Conservation (phyloP, 2,329 filamentous ascomycete genomes). For the Colletotrichum orchidophilum region DNA sequence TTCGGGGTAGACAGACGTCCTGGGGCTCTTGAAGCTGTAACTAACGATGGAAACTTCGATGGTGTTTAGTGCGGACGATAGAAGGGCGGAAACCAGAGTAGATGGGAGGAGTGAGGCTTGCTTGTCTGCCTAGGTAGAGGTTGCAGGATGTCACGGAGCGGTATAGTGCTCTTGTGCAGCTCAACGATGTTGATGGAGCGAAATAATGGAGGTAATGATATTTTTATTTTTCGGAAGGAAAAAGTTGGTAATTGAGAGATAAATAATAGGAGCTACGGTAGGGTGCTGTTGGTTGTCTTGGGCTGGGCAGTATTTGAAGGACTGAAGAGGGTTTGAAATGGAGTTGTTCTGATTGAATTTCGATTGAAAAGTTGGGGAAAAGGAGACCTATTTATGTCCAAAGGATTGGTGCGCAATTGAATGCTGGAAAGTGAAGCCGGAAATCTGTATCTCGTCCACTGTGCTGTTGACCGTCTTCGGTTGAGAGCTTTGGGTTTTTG, state of each 20-base stretch:
- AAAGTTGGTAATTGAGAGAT: background rate
- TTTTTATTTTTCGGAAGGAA: background rate
- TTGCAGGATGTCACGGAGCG: background rate
- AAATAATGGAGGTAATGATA: background rate
- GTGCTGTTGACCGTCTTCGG: background rate
- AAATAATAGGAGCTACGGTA: background rate
- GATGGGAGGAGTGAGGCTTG: background rate
- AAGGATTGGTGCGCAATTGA: background rate
- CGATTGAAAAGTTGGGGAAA: background rate
- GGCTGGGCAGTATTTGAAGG: background rate
- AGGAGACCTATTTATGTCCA: background rate
- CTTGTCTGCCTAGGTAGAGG: background rate
- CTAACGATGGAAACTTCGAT: background rate
- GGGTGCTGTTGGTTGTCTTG: background rate
- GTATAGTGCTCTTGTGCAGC: background rate
- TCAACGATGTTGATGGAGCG: background rate
- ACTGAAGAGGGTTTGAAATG: background rate
- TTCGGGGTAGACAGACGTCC: too few species aligned
- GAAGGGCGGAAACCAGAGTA: background rate
- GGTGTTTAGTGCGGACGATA: background rate
- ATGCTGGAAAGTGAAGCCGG: background rate
- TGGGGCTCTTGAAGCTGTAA: too few species aligned
- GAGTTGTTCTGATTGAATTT: background rate
- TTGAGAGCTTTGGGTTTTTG: background rate
- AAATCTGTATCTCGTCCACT: background rate